Evolutionary conservation across 2,329 filamentous ascomycete genomes (phyloP), one percentile per base, ranked within the genome.

Genomic region (Aspergillus sergii): DNA sequence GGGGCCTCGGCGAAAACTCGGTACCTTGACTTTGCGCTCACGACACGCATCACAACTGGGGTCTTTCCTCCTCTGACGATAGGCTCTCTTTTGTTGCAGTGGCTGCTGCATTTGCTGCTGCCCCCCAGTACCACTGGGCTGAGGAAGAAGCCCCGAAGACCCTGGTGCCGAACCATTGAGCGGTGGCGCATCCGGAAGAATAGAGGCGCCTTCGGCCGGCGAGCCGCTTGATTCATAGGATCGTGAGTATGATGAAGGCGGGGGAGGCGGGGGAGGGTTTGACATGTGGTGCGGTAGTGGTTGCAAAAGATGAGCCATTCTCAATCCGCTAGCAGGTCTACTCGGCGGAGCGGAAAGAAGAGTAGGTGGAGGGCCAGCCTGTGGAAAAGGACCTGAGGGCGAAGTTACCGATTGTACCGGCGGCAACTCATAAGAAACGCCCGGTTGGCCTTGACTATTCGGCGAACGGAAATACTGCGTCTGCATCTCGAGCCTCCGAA

Each of bases 41-140:
- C 95, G 88, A 76, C 95, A 99, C 57, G 95, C 95, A 82, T 99
- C 95, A 78, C 95, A 99, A 74, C 93, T 98, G 1, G 95, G 95
- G 72, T 99, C 95, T 76, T 99, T 99, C 70, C 95, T 87, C 69
- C 95, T 85, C 77, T 99, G 95, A 28, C 95, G 89, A 81, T 98
- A 99, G 3, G 95, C 94, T 74, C 95, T 85, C 78, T 98, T 98
- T 77, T 96, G 76, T 55, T 76, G 93, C 36, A 91, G 87, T 70
- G 91, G 90, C 68, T 86, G 77, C 72, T 83, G 76, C 72, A 83
- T 88, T 69, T 91, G 89, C 67, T 86, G 76, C 72, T 68, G 66
- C 51, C 86, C 77, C 70, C 83, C 84, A 43, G 85, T 81, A 28
- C 82, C 78, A 32, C 73, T 72, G 34, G 76, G 69, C 61, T 78